Percentiles rank a stretch among this genome's conserved stretches.
Evolutionary conservation across 2,329 filamentous ascomycete genomes (phyloP).

Genomic region (Diplodia sapinea): DNA sequence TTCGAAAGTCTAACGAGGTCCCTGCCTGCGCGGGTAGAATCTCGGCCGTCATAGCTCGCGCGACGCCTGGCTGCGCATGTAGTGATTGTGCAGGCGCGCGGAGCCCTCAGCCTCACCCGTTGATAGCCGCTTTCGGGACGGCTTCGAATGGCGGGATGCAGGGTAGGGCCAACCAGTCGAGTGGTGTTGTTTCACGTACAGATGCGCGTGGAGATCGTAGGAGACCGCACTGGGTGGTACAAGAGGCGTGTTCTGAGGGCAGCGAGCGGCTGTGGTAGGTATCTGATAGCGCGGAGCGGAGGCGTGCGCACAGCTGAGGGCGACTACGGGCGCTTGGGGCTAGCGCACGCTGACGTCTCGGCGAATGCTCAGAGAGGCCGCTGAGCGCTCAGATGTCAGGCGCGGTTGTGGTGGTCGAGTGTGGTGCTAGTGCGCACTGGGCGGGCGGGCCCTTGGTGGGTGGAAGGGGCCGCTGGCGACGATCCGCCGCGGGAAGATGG

Average conservation of each 20-base stretch:
- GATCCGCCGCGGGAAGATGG: conserved; percentile 17
- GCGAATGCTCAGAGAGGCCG: background rate
- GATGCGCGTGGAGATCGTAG: conserved; percentile 14
- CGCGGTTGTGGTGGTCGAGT: conserved; percentile 1
- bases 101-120: conserved; percentile 29
- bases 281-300: conserved; percentile 21
- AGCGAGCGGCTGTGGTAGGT: conserved; percentile 24
- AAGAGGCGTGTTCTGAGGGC: conserved; percentile 15
- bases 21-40: conserved; percentile 30
- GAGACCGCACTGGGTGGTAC: conserved; percentile 23
- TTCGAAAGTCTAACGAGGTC: conserved; percentile 27
- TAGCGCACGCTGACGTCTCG: conserved; percentile 28
- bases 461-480: conserved; percentile 24
- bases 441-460: conserved; percentile 13
- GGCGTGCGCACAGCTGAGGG: conserved; percentile 6
- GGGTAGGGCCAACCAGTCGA: background rate
- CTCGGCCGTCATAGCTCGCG: conserved; percentile 31
- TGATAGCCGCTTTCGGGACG: conserved; percentile 17
- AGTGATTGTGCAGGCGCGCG: conserved; percentile 16
- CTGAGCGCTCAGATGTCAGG: conserved; percentile 1
- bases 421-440: conserved; percentile 5
- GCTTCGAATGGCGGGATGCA: conserved; percentile 11
- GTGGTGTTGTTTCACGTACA: conserved; percentile 26
- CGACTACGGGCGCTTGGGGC: conserved; percentile 10
- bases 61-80: conserved; percentile 15